Percentiles rank a stretch among this genome's conserved stretches.
These are phyloP conservation scores for Hyparrhenia diplandra DNA, from an alignment of 176 grass and related monocot genomes.

Conservation along the genomic window DNA sequence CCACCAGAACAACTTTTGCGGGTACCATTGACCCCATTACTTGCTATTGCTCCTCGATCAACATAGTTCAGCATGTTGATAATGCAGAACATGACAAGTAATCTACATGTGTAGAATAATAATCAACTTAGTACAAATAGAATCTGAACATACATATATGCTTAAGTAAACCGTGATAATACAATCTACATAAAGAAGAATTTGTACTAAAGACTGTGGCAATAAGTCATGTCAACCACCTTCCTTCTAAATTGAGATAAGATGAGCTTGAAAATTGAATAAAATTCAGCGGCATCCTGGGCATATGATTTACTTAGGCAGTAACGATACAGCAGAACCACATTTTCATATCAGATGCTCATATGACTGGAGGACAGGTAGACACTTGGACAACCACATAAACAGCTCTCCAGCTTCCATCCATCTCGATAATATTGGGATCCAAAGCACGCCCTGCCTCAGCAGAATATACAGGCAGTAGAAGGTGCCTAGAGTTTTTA, in stretches of 20 bases:
- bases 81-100: conserved; percentile 88
- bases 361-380: background rate
- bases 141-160: background rate
- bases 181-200: background rate
- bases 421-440: background rate
- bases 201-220: background rate
- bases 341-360: background rate
- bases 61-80: conserved; percentile 99
- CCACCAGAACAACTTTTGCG: conserved; percentile 60
- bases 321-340: background rate
- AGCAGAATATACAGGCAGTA: background rate
- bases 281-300: background rate
- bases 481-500: background rate
- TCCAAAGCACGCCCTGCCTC: background rate
- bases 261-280: background rate
- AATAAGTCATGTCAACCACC: background rate
- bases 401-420: background rate
- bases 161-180: background rate
- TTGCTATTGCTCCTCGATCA: conserved; percentile 96
- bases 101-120: conserved; percentile 44
- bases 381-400: background rate
- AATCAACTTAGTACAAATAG: background rate
- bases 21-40: conserved; percentile 98
- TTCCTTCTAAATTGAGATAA: background rate
- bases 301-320: background rate